phyloP scores from a whole-genome alignment of 1,284 basidiomycete species.

The Fomitopsis palustris region DNA sequence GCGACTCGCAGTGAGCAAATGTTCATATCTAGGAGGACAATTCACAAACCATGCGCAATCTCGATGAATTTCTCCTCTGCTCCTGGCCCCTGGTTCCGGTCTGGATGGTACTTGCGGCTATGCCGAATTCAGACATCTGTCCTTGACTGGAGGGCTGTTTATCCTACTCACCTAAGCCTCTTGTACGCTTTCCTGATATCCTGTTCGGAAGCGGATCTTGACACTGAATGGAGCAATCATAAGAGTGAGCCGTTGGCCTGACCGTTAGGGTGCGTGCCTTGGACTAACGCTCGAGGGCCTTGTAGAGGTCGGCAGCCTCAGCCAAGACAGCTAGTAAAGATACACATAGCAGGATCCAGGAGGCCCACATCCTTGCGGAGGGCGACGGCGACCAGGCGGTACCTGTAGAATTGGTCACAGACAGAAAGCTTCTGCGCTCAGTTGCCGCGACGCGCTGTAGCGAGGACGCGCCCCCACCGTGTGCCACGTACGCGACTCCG shows the following conservation, averaged over 20 bases:
- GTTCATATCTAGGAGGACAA: not conserved
- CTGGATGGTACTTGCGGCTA: slow-evolving; percentile 63
- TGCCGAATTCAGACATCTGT: not conserved
- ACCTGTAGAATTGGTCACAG: not conserved
- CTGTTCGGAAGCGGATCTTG: slow-evolving; percentile 75
- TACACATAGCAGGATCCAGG: slow-evolving; percentile 28
- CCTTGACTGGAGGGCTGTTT: not conserved
- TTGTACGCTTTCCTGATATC: slow-evolving; percentile 93
- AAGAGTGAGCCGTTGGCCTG: slow-evolving; percentile 27
- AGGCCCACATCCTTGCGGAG: not conserved
- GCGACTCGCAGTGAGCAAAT: not conserved
- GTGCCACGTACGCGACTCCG: not conserved
- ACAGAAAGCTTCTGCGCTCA: not conserved
- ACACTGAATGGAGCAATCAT: slow-evolving; percentile 45
- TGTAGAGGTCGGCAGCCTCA: slow-evolving; percentile 70
- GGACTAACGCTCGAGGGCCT: slow-evolving; percentile 67
- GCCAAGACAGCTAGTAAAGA: slow-evolving; percentile 46
- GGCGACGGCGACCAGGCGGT: not conserved
- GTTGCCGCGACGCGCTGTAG: not conserved
- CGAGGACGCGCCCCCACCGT: not conserved
- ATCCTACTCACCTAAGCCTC: slow-evolving; percentile 60
- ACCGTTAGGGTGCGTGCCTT: slow-evolving; percentile 29
- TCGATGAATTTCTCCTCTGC: slow-evolving; percentile 87
- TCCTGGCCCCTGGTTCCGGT: slow-evolving; percentile 85
- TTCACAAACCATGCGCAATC: slow-evolving; percentile 73